These are phyloP conservation scores for Arctium minus DNA, from an alignment of 129 eudicot species.

Conservation along the genomic window DNA sequence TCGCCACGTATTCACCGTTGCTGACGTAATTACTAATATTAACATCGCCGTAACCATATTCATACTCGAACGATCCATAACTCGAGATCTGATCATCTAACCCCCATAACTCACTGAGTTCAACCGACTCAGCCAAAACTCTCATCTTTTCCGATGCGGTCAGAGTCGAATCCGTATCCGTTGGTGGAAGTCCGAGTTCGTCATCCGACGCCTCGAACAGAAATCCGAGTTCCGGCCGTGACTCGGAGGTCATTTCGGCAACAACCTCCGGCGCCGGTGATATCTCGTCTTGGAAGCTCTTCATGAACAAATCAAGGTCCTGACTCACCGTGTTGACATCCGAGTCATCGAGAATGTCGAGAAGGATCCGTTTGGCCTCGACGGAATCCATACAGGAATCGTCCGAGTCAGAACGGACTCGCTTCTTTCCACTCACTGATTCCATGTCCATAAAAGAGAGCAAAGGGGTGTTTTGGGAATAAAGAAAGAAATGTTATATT, in stretches of 20 bases:
- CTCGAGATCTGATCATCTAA: constrained; percentile 45
- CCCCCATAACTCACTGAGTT: constrained; percentile 61
- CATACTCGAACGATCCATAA: constrained; percentile 58
- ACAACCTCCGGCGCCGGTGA: constrained; percentile 18
- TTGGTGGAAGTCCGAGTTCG: constrained; percentile 62
- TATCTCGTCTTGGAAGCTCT: constrained; percentile 72
- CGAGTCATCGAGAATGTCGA: constrained; percentile 54
- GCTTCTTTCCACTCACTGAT: constrained; percentile 31
- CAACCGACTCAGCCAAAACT: constrained; percentile 47
- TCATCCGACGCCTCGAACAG: constrained; percentile 59
- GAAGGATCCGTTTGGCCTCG: constrained; percentile 49
- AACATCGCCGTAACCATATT: constrained; percentile 26
- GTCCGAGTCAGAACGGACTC: constrained; percentile 46
- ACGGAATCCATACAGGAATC: constrained; percentile 34
- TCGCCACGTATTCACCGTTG: constrained; percentile 51
- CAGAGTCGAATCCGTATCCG: constrained; percentile 11
- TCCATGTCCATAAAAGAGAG: constrained; percentile 24
- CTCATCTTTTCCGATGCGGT: constrained; percentile 28
- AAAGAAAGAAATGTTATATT: constrained; percentile 1
- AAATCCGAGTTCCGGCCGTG: constrained; percentile 49
- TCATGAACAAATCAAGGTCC: constrained; percentile 79
- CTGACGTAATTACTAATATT: not conserved
- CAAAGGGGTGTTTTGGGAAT: constrained; percentile 16
- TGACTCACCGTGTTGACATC: constrained; percentile 40
- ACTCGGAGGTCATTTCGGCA: constrained; percentile 23